phyloP scores from a whole-genome alignment of 805 yeast species.

The Teunomyces pallodes region DNA sequence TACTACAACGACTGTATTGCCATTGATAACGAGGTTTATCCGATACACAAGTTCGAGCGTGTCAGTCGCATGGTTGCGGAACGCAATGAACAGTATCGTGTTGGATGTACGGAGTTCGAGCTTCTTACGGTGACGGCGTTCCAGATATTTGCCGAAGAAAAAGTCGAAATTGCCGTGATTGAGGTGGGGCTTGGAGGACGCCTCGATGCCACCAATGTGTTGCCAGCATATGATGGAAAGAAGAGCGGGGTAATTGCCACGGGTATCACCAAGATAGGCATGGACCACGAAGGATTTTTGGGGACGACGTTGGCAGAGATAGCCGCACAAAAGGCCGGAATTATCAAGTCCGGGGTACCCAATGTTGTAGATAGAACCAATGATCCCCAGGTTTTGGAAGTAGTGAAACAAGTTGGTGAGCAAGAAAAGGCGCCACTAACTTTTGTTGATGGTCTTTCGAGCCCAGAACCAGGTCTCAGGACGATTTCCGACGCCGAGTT shows the following conservation, averaged over 20 bases:
- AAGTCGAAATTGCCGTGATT: constrained; percentile 73
- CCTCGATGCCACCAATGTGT: constrained; percentile 83
- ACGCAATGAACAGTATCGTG: constrained; percentile 35
- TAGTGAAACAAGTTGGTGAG: constrained; percentile 22
- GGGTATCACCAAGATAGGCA: constrained; percentile 79
- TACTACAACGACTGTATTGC: constrained; percentile 72
- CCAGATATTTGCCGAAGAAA: constrained; percentile 58
- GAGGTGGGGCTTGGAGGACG: constrained; percentile 96
- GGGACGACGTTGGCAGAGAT: constrained; percentile 67
- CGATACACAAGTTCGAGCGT: constrained; percentile 40
- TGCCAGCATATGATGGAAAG: constrained; percentile 23
- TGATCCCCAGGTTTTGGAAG: constrained; percentile 46
- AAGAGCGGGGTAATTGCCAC: constrained; percentile 51
- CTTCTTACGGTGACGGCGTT: constrained; percentile 82
- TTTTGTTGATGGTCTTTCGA: constrained; percentile 16
- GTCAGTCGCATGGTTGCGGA: constrained; percentile 42
- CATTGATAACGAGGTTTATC: constrained; percentile 59
- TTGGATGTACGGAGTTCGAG: constrained; percentile 88
- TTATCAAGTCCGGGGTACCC: constrained; percentile 59
- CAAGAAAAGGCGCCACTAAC: constrained; percentile 20
- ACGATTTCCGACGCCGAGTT: constrained; percentile 15
- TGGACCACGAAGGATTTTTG: constrained; percentile 78
- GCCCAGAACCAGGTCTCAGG: background rate
- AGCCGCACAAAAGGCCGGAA: constrained; percentile 84
- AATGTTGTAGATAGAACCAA: constrained; percentile 75